phyloP scores from a whole-genome alignment of 2,329 filamentous ascomycete species.

The Fusarium pilosicola region DNA sequence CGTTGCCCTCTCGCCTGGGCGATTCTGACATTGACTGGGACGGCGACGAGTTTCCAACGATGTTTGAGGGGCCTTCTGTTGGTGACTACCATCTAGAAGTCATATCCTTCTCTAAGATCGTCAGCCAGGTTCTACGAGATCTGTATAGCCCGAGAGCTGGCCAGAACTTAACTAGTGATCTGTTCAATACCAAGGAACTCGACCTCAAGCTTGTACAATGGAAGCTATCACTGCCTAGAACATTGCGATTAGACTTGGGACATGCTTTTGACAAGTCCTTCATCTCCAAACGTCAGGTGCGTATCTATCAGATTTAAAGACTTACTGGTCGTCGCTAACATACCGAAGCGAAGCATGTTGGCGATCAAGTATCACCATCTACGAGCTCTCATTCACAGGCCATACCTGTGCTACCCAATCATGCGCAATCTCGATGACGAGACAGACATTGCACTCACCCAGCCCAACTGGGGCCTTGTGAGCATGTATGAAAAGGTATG shows the following conservation, averaged over 20 bases:
- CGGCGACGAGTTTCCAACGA: background rate
- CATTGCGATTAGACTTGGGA: background rate
- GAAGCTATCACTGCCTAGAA: background rate
- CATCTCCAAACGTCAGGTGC: background rate
- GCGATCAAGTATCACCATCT: background rate
- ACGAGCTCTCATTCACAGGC: background rate
- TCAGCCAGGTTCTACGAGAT: background rate
- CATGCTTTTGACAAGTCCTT: background rate
- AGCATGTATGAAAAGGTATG: background rate
- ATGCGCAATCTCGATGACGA: background rate
- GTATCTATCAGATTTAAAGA: background rate
- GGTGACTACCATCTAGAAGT: background rate
- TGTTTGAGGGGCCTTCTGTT: background rate
- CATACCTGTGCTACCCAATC: background rate
- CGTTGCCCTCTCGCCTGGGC: background rate
- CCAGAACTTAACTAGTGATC: background rate
- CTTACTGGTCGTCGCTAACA: accelerated
- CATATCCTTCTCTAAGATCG: background rate
- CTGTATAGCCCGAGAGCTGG: background rate
- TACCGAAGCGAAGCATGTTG: background rate
- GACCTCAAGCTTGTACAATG: background rate
- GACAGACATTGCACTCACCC: background rate
- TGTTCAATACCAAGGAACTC: background rate
- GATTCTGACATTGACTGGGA: background rate
- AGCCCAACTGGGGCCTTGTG: background rate